A percentile compares a stretch with the other conserved stretches of the same genome.
phyloP scores from a whole-genome alignment of 768 basidiomycete genomes.

The Leccinum longicurvipes region DNA sequence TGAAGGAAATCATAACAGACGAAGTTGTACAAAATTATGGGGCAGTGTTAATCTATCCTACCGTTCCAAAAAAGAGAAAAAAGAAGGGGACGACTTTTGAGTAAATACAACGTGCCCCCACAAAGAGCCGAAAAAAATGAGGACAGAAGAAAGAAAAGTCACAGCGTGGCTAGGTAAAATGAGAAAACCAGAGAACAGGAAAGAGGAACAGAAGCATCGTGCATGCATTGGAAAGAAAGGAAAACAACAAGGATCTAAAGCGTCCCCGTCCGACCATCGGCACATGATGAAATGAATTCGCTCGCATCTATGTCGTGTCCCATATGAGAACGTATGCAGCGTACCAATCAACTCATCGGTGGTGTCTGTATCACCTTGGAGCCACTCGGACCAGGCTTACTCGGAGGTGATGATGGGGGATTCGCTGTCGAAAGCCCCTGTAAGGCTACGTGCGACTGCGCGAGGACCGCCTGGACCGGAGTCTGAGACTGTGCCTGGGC shows the following conservation, averaged over 20 bases:
- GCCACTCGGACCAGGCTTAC: slow-evolving; percentile 25
- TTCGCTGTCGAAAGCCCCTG: slow-evolving; percentile 22
- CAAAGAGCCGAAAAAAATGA: background rate
- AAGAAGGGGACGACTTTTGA: slow-evolving; percentile 6
- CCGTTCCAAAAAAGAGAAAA: slow-evolving; percentile 18
- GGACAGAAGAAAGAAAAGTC: slow-evolving; percentile 1
- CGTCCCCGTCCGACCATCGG: slow-evolving; percentile 21
- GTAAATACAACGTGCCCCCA: slow-evolving; percentile 15
- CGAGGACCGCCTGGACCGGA: slow-evolving; percentile 18
- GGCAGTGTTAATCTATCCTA: slow-evolving; percentile 28
- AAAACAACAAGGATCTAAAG: slow-evolving; percentile 18
- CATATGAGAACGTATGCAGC: background rate
- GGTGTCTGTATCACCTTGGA: slow-evolving; percentile 16
- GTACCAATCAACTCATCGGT: slow-evolving; percentile 14
- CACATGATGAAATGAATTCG: slow-evolving; percentile 6
- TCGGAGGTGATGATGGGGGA: slow-evolving; percentile 18
- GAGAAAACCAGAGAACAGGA: background rate
- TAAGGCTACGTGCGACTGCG: slow-evolving; percentile 20
- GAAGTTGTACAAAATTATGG: slow-evolving; percentile 24
- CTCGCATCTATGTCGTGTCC: slow-evolving; percentile 20
- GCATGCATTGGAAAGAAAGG: slow-evolving; percentile 5
- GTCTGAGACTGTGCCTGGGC: slow-evolving; percentile 19
- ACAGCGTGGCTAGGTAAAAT: slow-evolving; percentile 5
- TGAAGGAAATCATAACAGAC: background rate
- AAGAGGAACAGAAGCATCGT: slow-evolving; percentile 3